Percentiles rank a stretch among this genome's conserved stretches.
Evolutionary conservation across 495 filamentous ascomycete genomes (phyloP).

Genomic region (Polyplosphaeria fusca): DNA sequence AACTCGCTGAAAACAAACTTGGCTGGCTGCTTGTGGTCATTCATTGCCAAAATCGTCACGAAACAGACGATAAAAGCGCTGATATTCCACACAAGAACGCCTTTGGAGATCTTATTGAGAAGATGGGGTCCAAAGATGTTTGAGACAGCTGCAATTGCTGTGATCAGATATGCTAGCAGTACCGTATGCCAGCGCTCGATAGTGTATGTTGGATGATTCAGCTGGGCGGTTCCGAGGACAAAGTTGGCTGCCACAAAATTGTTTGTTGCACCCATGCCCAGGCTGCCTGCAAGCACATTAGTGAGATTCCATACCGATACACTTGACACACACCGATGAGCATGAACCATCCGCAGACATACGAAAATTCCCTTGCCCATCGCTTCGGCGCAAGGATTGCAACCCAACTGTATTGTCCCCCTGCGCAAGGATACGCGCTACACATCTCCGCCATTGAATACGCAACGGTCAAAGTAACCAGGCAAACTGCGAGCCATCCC

Average conservation of each 20-base stretch:
- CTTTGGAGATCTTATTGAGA: conserved; percentile 52
- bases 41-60: conserved; percentile 52
- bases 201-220: conserved; percentile 51
- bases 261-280: conserved; percentile 58
- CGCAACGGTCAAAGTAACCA: conserved; percentile 52
- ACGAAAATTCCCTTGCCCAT: conserved; percentile 34
- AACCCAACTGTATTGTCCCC: conserved; percentile 59
- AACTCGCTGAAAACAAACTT: conserved; percentile 58
- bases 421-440: conserved; percentile 52
- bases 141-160: conserved; percentile 43
- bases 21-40: conserved; percentile 54
- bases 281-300: conserved; percentile 41
- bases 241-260: conserved; percentile 58
- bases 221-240: conserved; percentile 54
- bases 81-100: conserved; percentile 56
- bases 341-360: conserved; percentile 40
- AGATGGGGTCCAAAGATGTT: conserved; percentile 54
- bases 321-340: conserved; percentile 32
- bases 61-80: conserved; percentile 51
- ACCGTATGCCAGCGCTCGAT: conserved; percentile 59
- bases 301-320: background rate
- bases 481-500: conserved; percentile 52
- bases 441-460: conserved; percentile 61
- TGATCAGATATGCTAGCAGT: conserved; percentile 51
- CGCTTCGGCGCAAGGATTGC: conserved; percentile 54